A percentile compares a stretch with the other conserved stretches of the same genome.
Conservation (phyloP, 1,139 yeast genomes). For the Arxiozyma slooffiae region DNA sequence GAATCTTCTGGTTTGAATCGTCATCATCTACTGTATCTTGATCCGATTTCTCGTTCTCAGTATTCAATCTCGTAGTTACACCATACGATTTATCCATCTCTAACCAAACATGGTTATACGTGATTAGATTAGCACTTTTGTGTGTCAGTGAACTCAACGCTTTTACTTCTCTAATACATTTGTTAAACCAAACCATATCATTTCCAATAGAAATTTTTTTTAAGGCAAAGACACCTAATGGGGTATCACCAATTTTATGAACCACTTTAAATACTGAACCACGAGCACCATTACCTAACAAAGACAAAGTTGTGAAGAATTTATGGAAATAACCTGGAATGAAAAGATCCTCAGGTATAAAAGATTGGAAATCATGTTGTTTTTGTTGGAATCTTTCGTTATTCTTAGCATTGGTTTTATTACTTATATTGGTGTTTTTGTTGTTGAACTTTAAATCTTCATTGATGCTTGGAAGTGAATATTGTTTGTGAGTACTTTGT, state of each 20-base stretch:
- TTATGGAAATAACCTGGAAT: slow-evolving; percentile 66
- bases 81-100: slow-evolving; percentile 48
- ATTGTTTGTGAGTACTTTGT: slow-evolving; percentile 11
- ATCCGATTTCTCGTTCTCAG: slow-evolving; percentile 29
- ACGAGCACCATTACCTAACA: slow-evolving; percentile 72
- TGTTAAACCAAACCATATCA: slow-evolving; percentile 54
- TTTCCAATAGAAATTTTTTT: slow-evolving; percentile 80
- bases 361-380: slow-evolving; percentile 4
- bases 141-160: slow-evolving; percentile 41
- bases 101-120: slow-evolving; percentile 88
- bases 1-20: slow-evolving; percentile 34
- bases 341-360: slow-evolving; percentile 34
- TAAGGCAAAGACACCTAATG: slow-evolving; percentile 71
- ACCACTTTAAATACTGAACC: slow-evolving; percentile 79
- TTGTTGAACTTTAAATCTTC: not conserved
- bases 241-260: slow-evolving; percentile 56
- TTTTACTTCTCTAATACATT: slow-evolving; percentile 69
- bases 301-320: slow-evolving; percentile 46
- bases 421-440: no score
- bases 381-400: not conserved
- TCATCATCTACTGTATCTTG: not conserved
- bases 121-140: slow-evolving; percentile 54
- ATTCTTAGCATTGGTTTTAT: no score
- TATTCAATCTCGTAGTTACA: slow-evolving; percentile 14
- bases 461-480: slow-evolving; percentile 3